Evolutionary conservation across 2,329 filamentous ascomycete genomes (phyloP).

Genomic region (Botrytis byssoidea): DNA sequence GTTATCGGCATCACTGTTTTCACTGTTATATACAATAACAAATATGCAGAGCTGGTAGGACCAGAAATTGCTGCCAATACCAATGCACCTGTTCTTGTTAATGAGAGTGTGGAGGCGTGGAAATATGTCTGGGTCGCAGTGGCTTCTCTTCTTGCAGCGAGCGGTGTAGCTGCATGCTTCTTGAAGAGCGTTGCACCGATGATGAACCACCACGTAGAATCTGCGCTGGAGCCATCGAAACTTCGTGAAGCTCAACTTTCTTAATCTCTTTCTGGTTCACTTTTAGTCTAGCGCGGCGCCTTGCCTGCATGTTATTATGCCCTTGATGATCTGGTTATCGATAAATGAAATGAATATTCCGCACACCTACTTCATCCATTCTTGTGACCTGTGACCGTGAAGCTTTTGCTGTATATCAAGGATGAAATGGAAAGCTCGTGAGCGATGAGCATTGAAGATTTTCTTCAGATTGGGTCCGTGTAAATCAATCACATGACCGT

Average conservation of each 20-base stretch:
- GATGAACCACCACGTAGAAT: slow-evolving; percentile 29
- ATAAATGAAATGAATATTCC: no score
- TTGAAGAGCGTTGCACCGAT: slow-evolving; percentile 26
- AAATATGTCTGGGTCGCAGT: slow-evolving; percentile 29
- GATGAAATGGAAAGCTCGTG: no score
- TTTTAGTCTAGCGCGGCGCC: no score
- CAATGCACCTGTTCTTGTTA: slow-evolving; percentile 19
- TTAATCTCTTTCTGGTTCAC: not conserved
- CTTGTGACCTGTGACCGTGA: no score
- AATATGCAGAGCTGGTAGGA: slow-evolving; percentile 25
- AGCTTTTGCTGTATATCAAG: no score
- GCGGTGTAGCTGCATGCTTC: slow-evolving; percentile 26
- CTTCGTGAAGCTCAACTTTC: slow-evolving; percentile 12
- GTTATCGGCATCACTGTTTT: slow-evolving; percentile 30
- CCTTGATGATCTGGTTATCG: no score
- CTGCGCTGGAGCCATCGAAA: slow-evolving; percentile 26
- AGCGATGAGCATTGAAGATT: no score
- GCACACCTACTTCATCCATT: no score
- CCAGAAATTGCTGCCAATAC: slow-evolving; percentile 18
- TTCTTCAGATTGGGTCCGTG: no score
- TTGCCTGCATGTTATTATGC: no score
- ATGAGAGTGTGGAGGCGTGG: slow-evolving; percentile 23
- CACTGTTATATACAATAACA: slow-evolving; percentile 28
- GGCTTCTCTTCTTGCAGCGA: slow-evolving; percentile 24
- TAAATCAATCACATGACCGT: no score